phyloP scores from a whole-genome alignment of 306 rosid genomes.

The Vigna trinervia region DNA sequence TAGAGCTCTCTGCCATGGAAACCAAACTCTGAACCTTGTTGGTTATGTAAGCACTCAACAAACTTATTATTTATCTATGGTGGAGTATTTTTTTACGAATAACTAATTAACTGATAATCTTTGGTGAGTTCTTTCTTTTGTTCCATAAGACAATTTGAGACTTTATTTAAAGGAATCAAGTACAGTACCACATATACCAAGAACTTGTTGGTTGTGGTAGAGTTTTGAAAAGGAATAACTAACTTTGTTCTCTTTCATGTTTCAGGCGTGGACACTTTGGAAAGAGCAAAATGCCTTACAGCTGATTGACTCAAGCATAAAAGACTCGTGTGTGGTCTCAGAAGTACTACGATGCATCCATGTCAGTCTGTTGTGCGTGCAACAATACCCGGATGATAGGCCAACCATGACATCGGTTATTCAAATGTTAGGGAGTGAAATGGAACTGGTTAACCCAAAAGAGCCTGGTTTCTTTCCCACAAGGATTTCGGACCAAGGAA shows the following conservation, averaged over 20 bases:
- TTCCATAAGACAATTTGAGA: too few relatives aligned
- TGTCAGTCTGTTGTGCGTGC: slow-evolving; percentile 31
- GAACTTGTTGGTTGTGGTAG: slow-evolving; percentile 12
- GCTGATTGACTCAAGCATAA: background rate
- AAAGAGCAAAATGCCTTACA: slow-evolving; percentile 1
- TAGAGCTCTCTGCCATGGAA: background rate
- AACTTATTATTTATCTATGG: background rate
- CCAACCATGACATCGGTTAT: slow-evolving; percentile 41
- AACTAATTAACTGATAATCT: too few relatives aligned
- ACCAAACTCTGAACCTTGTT: slow-evolving; percentile 7
- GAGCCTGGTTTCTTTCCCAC: slow-evolving; percentile 42
- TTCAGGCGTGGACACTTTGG: slow-evolving; percentile 32
- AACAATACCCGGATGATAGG: slow-evolving; percentile 36
- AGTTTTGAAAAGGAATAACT: background rate
- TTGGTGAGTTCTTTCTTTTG: too few relatives aligned
- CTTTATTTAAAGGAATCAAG: too few relatives aligned
- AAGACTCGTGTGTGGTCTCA: background rate
- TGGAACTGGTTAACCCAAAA: slow-evolving; percentile 48
- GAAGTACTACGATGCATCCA: slow-evolving; percentile 30
- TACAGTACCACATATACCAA: too few relatives aligned
- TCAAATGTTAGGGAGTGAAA: slow-evolving; percentile 48
- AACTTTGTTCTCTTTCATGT: too few relatives aligned
- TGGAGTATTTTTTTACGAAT: too few relatives aligned
- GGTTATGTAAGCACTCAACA: slow-evolving; percentile 1
- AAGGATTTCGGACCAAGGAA: background rate